phyloP scores from a whole-genome alignment of 345 rosid species.

The Camelina laxa region DNA sequence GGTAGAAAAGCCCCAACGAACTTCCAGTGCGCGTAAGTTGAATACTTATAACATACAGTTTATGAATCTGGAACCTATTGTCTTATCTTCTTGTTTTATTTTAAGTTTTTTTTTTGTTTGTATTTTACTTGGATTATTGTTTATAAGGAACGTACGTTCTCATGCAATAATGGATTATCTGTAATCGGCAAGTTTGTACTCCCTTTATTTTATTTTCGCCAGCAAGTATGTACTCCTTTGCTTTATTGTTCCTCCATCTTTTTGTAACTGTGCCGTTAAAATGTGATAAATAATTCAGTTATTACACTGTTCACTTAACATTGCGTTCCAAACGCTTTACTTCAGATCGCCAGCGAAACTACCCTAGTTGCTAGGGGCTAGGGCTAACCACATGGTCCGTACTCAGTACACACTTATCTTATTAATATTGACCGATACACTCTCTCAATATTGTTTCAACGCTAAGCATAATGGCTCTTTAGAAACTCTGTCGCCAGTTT shows the following conservation, averaged over 20 bases:
- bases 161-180: slow-evolving; percentile 20
- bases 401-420: too few relatives aligned
- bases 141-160: slow-evolving; percentile 22
- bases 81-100: background rate
- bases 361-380: too few relatives aligned
- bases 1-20: slow-evolving; percentile 31
- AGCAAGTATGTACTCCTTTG: slow-evolving; percentile 13
- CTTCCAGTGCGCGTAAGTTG: slow-evolving; percentile 47
- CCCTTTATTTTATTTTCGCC: too few relatives aligned
- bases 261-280: slow-evolving; percentile 13
- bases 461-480: too few relatives aligned
- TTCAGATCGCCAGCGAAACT: too few relatives aligned
- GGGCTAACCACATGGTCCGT: too few relatives aligned
- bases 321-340: too few relatives aligned
- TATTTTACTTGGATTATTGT: background rate
- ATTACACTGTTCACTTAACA: too few relatives aligned
- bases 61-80: background rate
- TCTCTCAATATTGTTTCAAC: too few relatives aligned
- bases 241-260: background rate
- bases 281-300: too few relatives aligned
- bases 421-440: too few relatives aligned
- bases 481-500: too few relatives aligned
- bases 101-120: background rate
- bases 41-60: slow-evolving; percentile 7
- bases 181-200: slow-evolving; percentile 19